These are phyloP conservation scores for Kuraishia floccosa DNA, from an alignment of 805 yeast genomes.

Conservation along the genomic window DNA sequence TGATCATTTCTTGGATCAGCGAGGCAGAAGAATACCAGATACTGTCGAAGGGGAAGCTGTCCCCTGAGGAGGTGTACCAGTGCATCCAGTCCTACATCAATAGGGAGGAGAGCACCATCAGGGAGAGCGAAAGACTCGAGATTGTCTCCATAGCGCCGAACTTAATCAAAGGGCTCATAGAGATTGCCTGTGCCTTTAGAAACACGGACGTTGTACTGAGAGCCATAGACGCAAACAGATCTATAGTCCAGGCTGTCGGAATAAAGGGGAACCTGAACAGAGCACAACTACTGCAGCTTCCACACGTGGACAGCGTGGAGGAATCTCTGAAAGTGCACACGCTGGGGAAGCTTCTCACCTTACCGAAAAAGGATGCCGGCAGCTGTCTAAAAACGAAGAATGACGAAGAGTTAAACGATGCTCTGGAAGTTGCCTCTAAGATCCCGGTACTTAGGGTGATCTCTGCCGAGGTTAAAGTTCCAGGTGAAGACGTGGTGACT, in stretches of 20 bases:
- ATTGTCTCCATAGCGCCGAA: slow-evolving; percentile 55
- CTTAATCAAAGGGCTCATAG: slow-evolving; percentile 62
- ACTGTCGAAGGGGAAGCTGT: slow-evolving; percentile 25
- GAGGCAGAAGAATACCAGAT: slow-evolving; percentile 54
- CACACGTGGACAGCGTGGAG: slow-evolving; percentile 51
- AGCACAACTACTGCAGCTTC: slow-evolving; percentile 78
- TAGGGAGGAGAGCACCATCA: slow-evolving; percentile 25
- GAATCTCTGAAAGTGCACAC: slow-evolving; percentile 42
- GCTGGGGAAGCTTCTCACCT: slow-evolving; percentile 58
- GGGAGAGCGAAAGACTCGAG: slow-evolving; percentile 34
- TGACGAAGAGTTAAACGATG: slow-evolving; percentile 30
- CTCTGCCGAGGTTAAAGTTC: slow-evolving; percentile 67
- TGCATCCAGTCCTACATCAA: slow-evolving; percentile 48
- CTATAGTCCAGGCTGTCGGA: slow-evolving; percentile 66
- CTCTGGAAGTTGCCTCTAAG: slow-evolving; percentile 44
- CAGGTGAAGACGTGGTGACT: slow-evolving; percentile 70
- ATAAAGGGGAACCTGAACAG: no score
- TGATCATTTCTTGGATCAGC: slow-evolving; percentile 48
- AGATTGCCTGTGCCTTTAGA: slow-evolving; percentile 74
- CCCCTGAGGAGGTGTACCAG: slow-evolving; percentile 34
- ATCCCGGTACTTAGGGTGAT: slow-evolving; percentile 63
- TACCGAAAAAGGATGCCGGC: slow-evolving; percentile 42
- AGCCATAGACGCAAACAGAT: slow-evolving; percentile 57
- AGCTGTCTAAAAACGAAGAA: slow-evolving; percentile 44
- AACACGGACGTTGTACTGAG: slow-evolving; percentile 50